phyloP scores from a whole-genome alignment of 768 basidiomycete species.

The Lactarius psammicola region DNA sequence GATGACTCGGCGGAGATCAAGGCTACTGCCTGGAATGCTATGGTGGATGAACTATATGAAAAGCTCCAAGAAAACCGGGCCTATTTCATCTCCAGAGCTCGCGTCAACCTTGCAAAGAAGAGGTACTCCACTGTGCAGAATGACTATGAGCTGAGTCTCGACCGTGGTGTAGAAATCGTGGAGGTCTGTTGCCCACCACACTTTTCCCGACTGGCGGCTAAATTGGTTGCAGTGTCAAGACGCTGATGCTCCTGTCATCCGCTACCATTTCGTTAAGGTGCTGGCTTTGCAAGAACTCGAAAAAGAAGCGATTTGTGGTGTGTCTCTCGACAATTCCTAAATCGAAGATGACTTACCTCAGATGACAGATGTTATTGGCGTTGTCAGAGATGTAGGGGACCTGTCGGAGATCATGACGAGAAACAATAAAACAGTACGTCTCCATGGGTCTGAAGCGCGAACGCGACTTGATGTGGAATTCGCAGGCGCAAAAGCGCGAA shows the following conservation, averaged over 20 bases:
- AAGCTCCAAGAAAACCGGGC: constrained; percentile 88
- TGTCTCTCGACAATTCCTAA: constrained; percentile 27
- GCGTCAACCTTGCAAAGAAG: constrained; percentile 94
- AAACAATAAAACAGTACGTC: constrained; percentile 56
- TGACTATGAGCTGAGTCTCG: constrained; percentile 91
- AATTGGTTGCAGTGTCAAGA: constrained; percentile 68
- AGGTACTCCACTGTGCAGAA: constrained; percentile 89
- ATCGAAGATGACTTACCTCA: constrained; percentile 11
- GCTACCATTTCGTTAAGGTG: constrained; percentile 78
- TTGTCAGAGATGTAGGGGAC: constrained; percentile 77
- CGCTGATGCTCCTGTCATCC: constrained; percentile 72
- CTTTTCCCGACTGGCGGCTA: background rate
- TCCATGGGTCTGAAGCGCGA: background rate
- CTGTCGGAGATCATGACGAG: constrained; percentile 73
- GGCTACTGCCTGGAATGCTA: constrained; percentile 87
- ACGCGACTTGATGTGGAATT: background rate
- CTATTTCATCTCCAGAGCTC: constrained; percentile 85
- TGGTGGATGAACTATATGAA: constrained; percentile 80
- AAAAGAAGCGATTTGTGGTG: constrained; percentile 86
- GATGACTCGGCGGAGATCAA: constrained; percentile 93
- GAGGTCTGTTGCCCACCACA: constrained; percentile 50
- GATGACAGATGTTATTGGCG: constrained; percentile 73
- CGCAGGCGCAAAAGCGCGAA: constrained; percentile 84
- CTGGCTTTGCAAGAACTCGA: constrained; percentile 55
- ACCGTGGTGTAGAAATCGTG: constrained; percentile 78